These are phyloP conservation scores for Penicillium capsulatum DNA, from an alignment of 2,329 filamentous ascomycete genomes.

Conservation along the genomic window DNA sequence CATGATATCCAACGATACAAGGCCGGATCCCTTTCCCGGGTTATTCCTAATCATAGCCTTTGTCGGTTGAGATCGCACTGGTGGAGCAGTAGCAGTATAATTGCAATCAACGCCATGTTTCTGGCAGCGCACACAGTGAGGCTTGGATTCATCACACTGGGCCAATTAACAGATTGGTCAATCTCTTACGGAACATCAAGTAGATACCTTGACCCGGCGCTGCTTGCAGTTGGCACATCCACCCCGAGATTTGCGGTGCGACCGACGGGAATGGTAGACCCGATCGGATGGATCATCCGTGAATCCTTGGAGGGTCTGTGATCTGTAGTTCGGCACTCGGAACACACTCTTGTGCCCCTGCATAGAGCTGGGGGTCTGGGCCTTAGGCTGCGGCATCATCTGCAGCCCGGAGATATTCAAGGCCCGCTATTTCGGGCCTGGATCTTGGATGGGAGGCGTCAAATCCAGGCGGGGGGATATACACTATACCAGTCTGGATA, in stretches of 20 bases:
- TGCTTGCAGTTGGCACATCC: slow-evolving; percentile 35
- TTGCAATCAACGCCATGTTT: slow-evolving; percentile 30
- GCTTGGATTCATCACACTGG: slow-evolving; percentile 36
- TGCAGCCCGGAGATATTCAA: no score
- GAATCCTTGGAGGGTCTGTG: slow-evolving; percentile 3
- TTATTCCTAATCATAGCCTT: slow-evolving; percentile 14
- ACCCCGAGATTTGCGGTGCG: slow-evolving; percentile 35
- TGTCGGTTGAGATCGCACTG: not conserved
- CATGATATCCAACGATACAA: slow-evolving; percentile 14
- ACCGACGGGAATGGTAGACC: slow-evolving; percentile 28
- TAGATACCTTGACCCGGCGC: slow-evolving; percentile 33
- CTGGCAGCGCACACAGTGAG: slow-evolving; percentile 30
- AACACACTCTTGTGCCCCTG: slow-evolving; percentile 26
- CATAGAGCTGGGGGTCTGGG: slow-evolving; percentile 6
- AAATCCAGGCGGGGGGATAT: no score
- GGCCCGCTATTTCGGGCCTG: no score
- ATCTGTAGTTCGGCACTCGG: slow-evolving; percentile 21
- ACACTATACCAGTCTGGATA: no score
- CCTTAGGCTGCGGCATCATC: not conserved
- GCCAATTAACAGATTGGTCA: not conserved
- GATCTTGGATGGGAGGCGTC: no score
- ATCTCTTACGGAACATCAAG: not conserved
- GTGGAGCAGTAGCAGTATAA: slow-evolving; percentile 20
- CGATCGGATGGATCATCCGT: slow-evolving; percentile 8
- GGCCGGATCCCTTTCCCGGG: slow-evolving; percentile 10